Percentiles rank a stretch among this genome's conserved stretches.
Evolutionary conservation across 441 rosid genomes (phyloP).

Genomic region (Populus hybrid): DNA sequence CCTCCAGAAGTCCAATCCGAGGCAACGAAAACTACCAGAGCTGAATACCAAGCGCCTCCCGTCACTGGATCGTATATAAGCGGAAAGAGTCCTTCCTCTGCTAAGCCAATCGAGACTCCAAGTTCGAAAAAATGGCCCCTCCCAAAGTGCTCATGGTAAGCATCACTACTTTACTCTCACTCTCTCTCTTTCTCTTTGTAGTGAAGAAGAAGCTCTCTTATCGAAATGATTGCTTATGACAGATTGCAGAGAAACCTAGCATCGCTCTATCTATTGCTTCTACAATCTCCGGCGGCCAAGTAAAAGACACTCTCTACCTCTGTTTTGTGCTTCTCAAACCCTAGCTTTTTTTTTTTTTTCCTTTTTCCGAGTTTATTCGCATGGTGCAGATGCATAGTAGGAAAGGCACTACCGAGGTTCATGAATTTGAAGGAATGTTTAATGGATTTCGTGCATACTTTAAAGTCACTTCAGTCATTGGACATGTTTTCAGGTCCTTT

Average conservation of each 20-base stretch:
- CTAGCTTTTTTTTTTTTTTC: neutral
- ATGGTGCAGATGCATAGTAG: slow-evolving; percentile 64
- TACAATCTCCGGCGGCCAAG: slow-evolving; percentile 71
- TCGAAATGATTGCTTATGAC: slow-evolving; percentile 10
- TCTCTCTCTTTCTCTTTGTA: neutral
- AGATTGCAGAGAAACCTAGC: slow-evolving; percentile 99
- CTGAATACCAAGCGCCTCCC: neutral
- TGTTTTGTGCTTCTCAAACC: neutral
- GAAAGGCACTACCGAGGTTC: slow-evolving; percentile 83
- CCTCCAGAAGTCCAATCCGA: neutral
- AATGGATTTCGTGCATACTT: slow-evolving; percentile 52
- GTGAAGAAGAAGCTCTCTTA: neutral
- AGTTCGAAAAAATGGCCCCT: slow-evolving; percentile 36
- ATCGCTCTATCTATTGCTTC: slow-evolving; percentile 86
- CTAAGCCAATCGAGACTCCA: neutral
- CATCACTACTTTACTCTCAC: too few species aligned
- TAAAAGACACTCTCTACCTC: slow-evolving; percentile 18
- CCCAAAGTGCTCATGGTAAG: slow-evolving; percentile 65
- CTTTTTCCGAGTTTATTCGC: slow-evolving; percentile 7
- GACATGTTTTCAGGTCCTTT: slow-evolving; percentile 90
- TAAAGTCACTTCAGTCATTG: slow-evolving; percentile 83
- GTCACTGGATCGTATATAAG: neutral
- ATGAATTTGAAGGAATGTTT: slow-evolving; percentile 77
- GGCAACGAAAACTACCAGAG: neutral
- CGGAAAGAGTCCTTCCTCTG: neutral